Conservation (phyloP, 345 rosid species). For the Turritis glabra region DNA sequence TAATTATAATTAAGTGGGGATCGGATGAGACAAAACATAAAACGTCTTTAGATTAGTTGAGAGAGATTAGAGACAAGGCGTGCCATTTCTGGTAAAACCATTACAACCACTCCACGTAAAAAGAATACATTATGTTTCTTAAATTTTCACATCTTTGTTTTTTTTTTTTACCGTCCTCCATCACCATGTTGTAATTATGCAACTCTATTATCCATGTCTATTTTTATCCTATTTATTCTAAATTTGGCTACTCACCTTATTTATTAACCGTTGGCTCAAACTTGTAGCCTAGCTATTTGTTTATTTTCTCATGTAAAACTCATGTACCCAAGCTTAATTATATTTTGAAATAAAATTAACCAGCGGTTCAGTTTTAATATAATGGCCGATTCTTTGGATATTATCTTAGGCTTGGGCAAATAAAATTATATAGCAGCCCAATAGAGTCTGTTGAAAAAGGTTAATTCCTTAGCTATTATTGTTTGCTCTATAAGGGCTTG, state of each 20-base stretch:
- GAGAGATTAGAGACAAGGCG: conserved; percentile 39
- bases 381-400: conserved; percentile 9
- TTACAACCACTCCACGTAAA: conserved; percentile 44
- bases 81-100: conserved; percentile 33
- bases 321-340: not conserved
- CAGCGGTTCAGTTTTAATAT: not conserved
- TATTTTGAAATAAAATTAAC: not conserved
- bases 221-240: not conserved
- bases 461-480: not conserved
- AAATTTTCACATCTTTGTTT: not conserved
- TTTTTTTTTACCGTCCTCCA: not conserved
- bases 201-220: not conserved
- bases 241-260: not conserved
- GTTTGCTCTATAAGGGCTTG: conserved; percentile 3
- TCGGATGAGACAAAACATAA: conserved; percentile 40
- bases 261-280: not conserved
- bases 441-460: not conserved
- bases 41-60: conserved; percentile 40
- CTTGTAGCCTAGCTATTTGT: not conserved
- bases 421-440: not conserved
- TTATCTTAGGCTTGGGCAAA: not conserved
- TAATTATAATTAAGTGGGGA: conserved; percentile 28
- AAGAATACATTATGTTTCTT: conserved; percentile 1
- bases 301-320: not conserved
- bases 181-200: conserved; percentile 12